A percentile compares a stretch with the other conserved stretches of the same genome.
Evolutionary conservation across 2,329 filamentous ascomycete species (phyloP).

Genomic region (Aspergillus fischeri): DNA sequence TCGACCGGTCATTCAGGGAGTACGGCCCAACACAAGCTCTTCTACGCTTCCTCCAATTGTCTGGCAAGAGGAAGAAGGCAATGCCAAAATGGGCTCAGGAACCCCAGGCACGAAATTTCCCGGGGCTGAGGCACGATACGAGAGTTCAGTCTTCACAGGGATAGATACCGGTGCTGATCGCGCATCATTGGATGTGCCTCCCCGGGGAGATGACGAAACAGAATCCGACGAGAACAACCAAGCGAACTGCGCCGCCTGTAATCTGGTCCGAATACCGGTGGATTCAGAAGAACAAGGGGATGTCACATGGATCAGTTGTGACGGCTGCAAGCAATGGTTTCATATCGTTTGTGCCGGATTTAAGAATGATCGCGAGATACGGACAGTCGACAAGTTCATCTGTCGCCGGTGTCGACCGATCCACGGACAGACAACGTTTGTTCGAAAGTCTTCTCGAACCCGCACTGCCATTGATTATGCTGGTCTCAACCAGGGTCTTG

Average conservation of each 20-base stretch:
- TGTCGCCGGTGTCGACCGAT: slow-evolving; percentile 56
- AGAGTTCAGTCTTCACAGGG: slow-evolving; percentile 4
- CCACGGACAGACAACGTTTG: slow-evolving; percentile 62
- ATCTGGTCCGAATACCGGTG: slow-evolving; percentile 49
- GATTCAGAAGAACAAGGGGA: slow-evolving; percentile 52
- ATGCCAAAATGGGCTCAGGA: slow-evolving; percentile 13
- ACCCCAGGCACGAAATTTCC: slow-evolving; percentile 5
- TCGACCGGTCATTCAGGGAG: slow-evolving; percentile 32
- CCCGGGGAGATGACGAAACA: slow-evolving; percentile 27
- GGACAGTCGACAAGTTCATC: slow-evolving; percentile 65
- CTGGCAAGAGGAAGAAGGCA: slow-evolving; percentile 32
- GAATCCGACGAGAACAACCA: slow-evolving; percentile 28
- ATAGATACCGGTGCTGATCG: slow-evolving; percentile 4
- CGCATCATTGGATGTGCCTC: slow-evolving; percentile 14
- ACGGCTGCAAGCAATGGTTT: slow-evolving; percentile 66
- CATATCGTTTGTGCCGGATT: slow-evolving; percentile 65
- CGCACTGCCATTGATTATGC: slow-evolving; percentile 66
- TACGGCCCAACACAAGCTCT: slow-evolving; percentile 37
- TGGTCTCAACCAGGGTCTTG: slow-evolving; percentile 61
- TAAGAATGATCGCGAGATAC: slow-evolving; percentile 59
- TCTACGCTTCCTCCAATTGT: slow-evolving; percentile 30
- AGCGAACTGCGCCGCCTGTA: slow-evolving; percentile 55
- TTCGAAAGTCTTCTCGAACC: slow-evolving; percentile 62
- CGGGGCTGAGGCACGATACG: slow-evolving; percentile 9
- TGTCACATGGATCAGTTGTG: slow-evolving; percentile 61